Conservation (phyloP, 2,329 filamentous ascomycete genomes). For the Pseudogymnoascus sp. region DNA sequence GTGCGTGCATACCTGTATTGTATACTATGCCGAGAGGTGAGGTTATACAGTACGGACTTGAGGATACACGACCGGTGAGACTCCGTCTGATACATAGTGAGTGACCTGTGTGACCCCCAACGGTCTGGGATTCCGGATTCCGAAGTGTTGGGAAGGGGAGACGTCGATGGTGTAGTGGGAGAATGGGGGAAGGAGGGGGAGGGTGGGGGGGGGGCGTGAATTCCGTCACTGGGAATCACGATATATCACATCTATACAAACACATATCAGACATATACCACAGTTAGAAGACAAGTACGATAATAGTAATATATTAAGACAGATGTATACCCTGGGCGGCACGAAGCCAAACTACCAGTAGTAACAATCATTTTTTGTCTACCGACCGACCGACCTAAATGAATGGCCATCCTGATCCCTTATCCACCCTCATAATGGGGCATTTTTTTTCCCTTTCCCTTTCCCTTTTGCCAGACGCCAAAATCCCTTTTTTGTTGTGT, state of each 20-base stretch:
- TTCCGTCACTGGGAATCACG: not conserved
- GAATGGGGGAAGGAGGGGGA: too few species aligned
- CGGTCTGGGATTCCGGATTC: not conserved
- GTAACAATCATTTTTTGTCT: slow-evolving; percentile 1
- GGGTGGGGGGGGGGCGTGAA: not conserved
- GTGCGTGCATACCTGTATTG: not conserved
- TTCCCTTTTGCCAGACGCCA: not conserved
- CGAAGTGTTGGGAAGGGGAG: not conserved
- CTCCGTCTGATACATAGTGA: not conserved
- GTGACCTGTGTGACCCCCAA: not conserved
- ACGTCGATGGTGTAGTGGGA: not conserved
- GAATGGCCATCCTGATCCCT: not conserved
- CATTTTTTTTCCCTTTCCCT: not conserved
- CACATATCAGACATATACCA: not conserved
- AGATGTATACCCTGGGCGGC: not conserved
- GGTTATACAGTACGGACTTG: not conserved
- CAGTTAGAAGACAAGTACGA: not conserved
- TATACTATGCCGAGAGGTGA: not conserved
- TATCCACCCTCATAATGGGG: not conserved
- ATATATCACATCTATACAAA: not conserved
- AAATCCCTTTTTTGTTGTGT: not conserved
- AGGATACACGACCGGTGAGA: not conserved
- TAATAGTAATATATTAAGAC: slow-evolving; percentile 5
- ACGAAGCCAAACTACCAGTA: not conserved
- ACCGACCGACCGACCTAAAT: not conserved